Evolutionary conservation across 179 eudicot genomes (phyloP), one percentile per base, ranked within the genome.

Genomic region (Drosera spatulata): DNA sequence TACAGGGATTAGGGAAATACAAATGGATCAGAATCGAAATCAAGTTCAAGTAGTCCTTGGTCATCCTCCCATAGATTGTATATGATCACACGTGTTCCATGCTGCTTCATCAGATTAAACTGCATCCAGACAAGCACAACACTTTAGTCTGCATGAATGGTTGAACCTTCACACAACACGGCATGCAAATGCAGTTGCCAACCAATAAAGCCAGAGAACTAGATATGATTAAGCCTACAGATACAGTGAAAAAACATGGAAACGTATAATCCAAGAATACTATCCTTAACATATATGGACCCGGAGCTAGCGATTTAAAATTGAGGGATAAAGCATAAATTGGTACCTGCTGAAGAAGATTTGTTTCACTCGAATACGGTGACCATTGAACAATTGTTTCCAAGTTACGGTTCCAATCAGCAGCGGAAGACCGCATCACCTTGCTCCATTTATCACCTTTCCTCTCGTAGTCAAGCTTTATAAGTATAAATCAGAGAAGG

Each of bases 51-150:
- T 49, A 71, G 80, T 45, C 97, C 99, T 77, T 93, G 93, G 46
- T 90, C 99, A 76, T 93, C 95, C 73, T 93, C 97, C 99, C 99
- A 93, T 46, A 93, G 86, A 75, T 89, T 93, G 85, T 84, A 89
- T 67, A 93, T 80, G 55, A 93, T 66, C 65, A 93, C 71, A 40
- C 90, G 86, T 7, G 99, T 86, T 62, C 99, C 99, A 40, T 80
- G 97, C 66, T 76, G 85, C 60, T 81, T 78, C 82, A 93, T 82
- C 63, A 71, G 63, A 75, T 80, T 68, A 65, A 93, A 93, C 99
- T 93, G 71, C 75, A 72, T 15, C 49, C 44, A 55, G 33, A 67
- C 2, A 50, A 51, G 15, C 44, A n/a, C 33, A 22, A 22, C 0
- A 22, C 33, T 22, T 22, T 1, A 22, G 33, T 22, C 33, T 22